These are phyloP conservation scores for Parastagonospora nodorum DNA, from an alignment of 2,329 filamentous ascomycete genomes.

Conservation along the genomic window DNA sequence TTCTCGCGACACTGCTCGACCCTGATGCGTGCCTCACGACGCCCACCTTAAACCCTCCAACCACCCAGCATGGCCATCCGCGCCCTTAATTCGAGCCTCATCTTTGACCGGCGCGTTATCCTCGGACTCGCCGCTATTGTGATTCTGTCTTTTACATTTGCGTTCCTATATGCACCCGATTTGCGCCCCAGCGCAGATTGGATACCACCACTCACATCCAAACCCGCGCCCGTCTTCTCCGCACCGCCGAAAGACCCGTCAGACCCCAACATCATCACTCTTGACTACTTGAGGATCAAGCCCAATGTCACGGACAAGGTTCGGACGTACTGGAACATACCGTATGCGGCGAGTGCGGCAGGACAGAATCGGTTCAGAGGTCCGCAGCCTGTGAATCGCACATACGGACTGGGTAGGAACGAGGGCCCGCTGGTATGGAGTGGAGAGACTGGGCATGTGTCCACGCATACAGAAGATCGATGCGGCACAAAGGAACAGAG, in stretches of 20 bases:
- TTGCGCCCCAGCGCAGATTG: constrained; percentile 29
- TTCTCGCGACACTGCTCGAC: constrained; percentile 5
- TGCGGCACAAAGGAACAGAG: constrained; percentile 25
- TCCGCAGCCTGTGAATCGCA: constrained; percentile 36
- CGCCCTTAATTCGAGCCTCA: constrained; percentile 30
- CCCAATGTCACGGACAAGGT: constrained; percentile 35
- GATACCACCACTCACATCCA: constrained; percentile 31
- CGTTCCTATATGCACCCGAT: constrained; percentile 34
- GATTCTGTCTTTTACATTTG: constrained; percentile 30
- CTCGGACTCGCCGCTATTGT: constrained; percentile 24
- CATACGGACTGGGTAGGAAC: constrained; percentile 26
- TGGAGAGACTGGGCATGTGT: constrained; percentile 40
- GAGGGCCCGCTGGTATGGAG: constrained; percentile 34
- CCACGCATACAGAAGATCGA: constrained; percentile 43
- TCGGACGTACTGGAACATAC: constrained; percentile 41
- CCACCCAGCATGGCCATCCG: constrained; percentile 23
- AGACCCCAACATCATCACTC: constrained; percentile 35
- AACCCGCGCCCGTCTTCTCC: constrained; percentile 24
- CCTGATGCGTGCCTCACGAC: constrained; percentile 17
- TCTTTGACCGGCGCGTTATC: constrained; percentile 33
- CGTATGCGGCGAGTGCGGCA: constrained; percentile 36
- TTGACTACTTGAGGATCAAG: constrained; percentile 38
- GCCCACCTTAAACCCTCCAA: not conserved
- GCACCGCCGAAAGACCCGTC: constrained; percentile 28
- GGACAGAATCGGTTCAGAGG: constrained; percentile 38